Percentiles rank a stretch among this genome's conserved stretches.
Evolutionary conservation across 192 early-diverging fungal species (phyloP).

Genomic region (Geranomyces michiganensis): DNA sequence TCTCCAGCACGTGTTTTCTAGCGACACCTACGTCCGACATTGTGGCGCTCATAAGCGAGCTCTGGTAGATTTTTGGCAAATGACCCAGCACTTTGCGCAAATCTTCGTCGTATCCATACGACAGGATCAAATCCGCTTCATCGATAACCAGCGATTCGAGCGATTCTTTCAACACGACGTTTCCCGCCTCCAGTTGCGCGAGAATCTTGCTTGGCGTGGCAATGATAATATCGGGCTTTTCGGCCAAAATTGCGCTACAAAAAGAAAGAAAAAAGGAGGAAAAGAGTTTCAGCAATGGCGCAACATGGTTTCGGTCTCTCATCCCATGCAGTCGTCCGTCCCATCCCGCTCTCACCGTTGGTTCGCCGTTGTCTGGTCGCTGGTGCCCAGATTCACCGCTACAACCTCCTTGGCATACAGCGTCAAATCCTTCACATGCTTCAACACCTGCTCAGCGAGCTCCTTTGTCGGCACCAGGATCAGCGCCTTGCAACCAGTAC

Average conservation of each 20-base stretch:
- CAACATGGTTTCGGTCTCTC: background rate
- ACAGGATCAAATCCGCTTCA: slow-evolving; percentile 93
- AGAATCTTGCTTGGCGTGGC: slow-evolving; percentile 83
- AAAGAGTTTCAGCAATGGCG: too few relatives aligned
- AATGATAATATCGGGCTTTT: slow-evolving; percentile 85
- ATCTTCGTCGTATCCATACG: slow-evolving; percentile 93
- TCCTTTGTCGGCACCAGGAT: slow-evolving; percentile 95
- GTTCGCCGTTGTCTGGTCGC: slow-evolving; percentile 34
- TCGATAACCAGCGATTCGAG: slow-evolving; percentile 92
- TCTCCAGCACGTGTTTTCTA: background rate
- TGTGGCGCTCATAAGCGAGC: slow-evolving; percentile 93
- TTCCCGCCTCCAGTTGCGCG: slow-evolving; percentile 64
- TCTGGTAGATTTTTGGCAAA: slow-evolving; percentile 87
- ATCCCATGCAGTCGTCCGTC: background rate
- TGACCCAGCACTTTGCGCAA: slow-evolving; percentile 72
- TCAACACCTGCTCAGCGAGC: slow-evolving; percentile 89
- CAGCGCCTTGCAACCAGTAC: slow-evolving; percentile 54
- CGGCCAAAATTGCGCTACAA: slow-evolving; percentile 74
- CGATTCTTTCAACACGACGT: slow-evolving; percentile 53
- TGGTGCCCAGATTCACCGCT: slow-evolving; percentile 67
- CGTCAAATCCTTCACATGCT: slow-evolving; percentile 72
- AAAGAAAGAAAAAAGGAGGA: background rate
- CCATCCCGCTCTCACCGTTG: too few relatives aligned
- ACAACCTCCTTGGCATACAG: slow-evolving; percentile 69
- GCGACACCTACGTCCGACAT: slow-evolving; percentile 59